Evolutionary conservation across 2,329 filamentous ascomycete species (phyloP).

Genomic region (Pseudocercospora crystallina): DNA sequence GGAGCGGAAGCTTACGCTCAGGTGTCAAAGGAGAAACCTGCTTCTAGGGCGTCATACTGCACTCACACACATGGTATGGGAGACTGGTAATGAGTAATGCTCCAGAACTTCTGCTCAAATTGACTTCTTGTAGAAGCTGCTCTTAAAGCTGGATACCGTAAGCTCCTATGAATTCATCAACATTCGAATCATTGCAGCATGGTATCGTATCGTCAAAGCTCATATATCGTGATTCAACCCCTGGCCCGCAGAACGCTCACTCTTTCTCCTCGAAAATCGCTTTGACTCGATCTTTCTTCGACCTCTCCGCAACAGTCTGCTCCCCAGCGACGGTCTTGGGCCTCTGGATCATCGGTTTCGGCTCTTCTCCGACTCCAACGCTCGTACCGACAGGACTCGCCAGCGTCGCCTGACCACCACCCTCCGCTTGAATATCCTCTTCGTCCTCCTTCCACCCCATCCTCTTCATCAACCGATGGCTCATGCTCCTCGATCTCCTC

Average conservation of each 20-base stretch:
- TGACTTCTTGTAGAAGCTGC: too few species aligned
- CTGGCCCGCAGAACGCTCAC: not conserved
- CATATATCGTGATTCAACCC: too few species aligned
- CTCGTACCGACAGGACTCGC: not conserved
- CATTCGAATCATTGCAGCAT: too few species aligned
- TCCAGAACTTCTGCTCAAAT: too few species aligned
- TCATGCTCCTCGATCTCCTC: slow-evolving; percentile 38
- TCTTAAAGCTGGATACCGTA: too few species aligned
- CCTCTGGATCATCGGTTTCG: slow-evolving; percentile 1
- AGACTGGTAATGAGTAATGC: too few species aligned
- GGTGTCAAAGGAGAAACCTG: too few species aligned
- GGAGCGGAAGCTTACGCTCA: too few species aligned
- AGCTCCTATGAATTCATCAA: too few species aligned
- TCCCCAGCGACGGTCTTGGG: slow-evolving; percentile 8
- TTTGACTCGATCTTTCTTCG: not conserved
- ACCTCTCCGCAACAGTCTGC: slow-evolving; percentile 3
- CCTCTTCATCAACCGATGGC: slow-evolving; percentile 32
- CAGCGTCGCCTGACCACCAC: not conserved
- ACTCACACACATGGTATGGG: too few species aligned
- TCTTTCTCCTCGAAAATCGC: slow-evolving; percentile 1
- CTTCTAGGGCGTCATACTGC: too few species aligned
- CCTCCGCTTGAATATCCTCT: slow-evolving; percentile 24
- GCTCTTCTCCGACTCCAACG: not conserved
- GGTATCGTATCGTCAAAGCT: too few species aligned
- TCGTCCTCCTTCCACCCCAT: slow-evolving; percentile 21